Conservation (phyloP, 2,329 filamentous ascomycete species). For the Monosporascus sp. region DNA sequence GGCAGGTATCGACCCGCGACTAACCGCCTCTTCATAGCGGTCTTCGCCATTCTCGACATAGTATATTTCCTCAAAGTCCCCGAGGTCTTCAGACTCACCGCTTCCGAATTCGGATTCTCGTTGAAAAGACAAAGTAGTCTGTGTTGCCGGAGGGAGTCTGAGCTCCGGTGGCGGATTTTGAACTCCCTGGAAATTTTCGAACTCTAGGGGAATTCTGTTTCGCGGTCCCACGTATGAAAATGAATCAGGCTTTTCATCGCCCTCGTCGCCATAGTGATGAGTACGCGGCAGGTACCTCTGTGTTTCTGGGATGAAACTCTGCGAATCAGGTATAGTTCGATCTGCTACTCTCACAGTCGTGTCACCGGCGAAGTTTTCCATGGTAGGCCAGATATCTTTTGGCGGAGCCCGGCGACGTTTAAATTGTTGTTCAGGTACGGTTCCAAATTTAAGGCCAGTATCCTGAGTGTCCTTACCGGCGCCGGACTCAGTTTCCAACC, state of each 20-base stretch:
- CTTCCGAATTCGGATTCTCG: no score
- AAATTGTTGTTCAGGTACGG: not conserved
- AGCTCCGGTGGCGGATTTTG: not conserved
- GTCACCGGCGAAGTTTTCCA: constrained; percentile 20
- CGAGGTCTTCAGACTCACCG: no score
- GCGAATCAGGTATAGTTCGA: not conserved
- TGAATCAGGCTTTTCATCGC: not conserved
- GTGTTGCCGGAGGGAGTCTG: not conserved
- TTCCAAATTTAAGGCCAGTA: not conserved
- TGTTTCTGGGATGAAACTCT: constrained; percentile 1
- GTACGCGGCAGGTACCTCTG: not conserved
- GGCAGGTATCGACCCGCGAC: not conserved
- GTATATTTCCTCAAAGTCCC: no score
- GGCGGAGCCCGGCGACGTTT: constrained; percentile 3
- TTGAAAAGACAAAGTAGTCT: not conserved
- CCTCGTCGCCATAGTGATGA: not conserved
- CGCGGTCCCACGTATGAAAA: not conserved
- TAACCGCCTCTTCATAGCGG: not conserved
- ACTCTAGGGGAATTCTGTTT: constrained; percentile 14
- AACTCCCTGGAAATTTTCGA: constrained; percentile 17
- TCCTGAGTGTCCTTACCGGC: not conserved
- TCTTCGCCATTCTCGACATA: no score
- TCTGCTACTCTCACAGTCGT: constrained; percentile 3
- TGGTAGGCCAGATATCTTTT: constrained; percentile 24
- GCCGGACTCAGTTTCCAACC: constrained; percentile 15